Base-by-base conservation (phyloP, 1,139 yeast genomes). In the Geotrichum europaeum region DNA sequence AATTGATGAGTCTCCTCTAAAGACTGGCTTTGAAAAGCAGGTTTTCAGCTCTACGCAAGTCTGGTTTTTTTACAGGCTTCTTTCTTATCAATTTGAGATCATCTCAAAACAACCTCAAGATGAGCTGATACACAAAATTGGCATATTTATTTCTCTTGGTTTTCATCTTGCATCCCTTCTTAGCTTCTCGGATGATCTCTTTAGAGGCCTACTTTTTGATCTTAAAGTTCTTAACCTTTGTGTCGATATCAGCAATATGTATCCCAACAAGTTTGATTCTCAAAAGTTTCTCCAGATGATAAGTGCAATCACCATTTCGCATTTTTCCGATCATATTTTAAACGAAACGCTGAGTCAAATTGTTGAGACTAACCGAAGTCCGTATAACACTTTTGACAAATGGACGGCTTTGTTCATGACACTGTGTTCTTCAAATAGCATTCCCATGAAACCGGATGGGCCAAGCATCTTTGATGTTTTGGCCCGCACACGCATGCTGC, bases 401-500 rank as follows among this genome's bases (percentile, higher is more conserved):
- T 52, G 55, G 55, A 57, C 59, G 12, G 32, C 32, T 32, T 32
- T 57, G 13, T 57, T 57, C 20, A 47, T 51, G 36, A 45, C 53
- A 3, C 25, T 51, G 45, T 20, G 52, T 20, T 52, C 59, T 15
- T 36, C 53, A 4, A 57, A 47, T 34, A 22, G 7, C 24, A 28
- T 45, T 9, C 52, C 52, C 22, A 32, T 30, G 12, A 49, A 45
- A 9, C 52, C 60, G 5, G 56, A 57, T 24, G 50, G 30, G 18
- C 60, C 60, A 3, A 49, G 50, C 43, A 40, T 57, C 34, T 53
- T 57, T 53, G 57, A 53, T 13, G 9, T 57, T 6, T 47, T 57
- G 18, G 25, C 34, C 6, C 28, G 56, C 2, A 34, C 36, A 20
- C 50, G 60, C 4, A 47, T 53, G 53, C 55, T 51, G 7, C 60